Conservation (phyloP, 768 basidiomycete species). For the Lactarius hengduanensis region DNA sequence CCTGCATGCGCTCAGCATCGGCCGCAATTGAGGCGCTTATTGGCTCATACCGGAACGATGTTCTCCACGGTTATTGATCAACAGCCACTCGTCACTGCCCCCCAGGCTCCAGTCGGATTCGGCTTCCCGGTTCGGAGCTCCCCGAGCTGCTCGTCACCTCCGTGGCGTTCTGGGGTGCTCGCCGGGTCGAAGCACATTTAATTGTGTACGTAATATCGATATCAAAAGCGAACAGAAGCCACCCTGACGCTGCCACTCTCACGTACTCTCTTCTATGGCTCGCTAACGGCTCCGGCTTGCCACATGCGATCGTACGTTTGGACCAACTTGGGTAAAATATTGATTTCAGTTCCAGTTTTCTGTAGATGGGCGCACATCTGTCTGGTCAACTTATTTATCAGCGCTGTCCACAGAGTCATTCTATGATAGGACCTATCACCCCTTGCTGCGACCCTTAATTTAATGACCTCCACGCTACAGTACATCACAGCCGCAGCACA, state of each 20-base stretch:
- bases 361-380: neutral
- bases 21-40: neutral
- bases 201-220: neutral
- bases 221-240: neutral
- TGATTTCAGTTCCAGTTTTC: neutral
- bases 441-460: neutral
- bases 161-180: neutral
- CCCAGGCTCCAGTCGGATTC: neutral
- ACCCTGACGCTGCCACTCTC: neutral
- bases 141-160: neutral
- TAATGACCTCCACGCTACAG: neutral
- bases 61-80: neutral
- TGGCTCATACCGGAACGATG: neutral
- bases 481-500: neutral
- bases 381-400: neutral
- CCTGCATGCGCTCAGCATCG: neutral
- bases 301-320: neutral
- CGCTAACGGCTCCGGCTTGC: neutral
- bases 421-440: neutral
- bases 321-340: neutral
- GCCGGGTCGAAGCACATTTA: neutral
- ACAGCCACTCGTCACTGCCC: neutral
- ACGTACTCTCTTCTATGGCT: neutral
- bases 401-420: neutral
- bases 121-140: neutral